These are phyloP conservation scores for Ophiostoma fasciatum DNA, from an alignment of 2,329 filamentous ascomycete genomes.

Conservation along the genomic window DNA sequence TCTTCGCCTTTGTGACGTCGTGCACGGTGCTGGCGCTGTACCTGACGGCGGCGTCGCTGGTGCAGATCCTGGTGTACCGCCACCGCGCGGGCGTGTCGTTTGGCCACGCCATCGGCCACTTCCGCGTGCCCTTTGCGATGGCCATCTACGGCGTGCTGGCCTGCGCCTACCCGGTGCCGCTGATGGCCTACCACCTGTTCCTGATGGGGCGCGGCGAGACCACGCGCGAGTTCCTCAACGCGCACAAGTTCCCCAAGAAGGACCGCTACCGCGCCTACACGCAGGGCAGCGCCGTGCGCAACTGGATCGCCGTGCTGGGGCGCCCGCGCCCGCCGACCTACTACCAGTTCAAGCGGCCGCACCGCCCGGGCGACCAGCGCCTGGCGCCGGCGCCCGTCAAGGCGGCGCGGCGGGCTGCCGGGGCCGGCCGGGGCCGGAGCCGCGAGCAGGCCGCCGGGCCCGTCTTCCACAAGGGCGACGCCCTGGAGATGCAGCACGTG, in stretches of 20 bases:
- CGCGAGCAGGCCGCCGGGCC: background rate
- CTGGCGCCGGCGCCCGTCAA: conserved; percentile 41
- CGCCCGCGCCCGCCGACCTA: conserved; percentile 80
- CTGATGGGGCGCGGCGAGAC: conserved; percentile 85
- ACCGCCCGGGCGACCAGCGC: conserved; percentile 71
- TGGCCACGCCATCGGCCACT: conserved; percentile 49
- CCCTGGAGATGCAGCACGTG: conserved; percentile 61
- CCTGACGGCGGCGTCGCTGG: conserved; percentile 62
- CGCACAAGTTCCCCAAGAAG: conserved; percentile 83
- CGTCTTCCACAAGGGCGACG: conserved; percentile 18
- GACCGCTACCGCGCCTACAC: conserved; percentile 87
- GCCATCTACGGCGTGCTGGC: conserved; percentile 66
- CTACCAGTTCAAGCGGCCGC: conserved; percentile 66
- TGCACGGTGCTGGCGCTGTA: conserved; percentile 65
- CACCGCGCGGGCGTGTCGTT: conserved; percentile 51
- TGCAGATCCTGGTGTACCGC: conserved; percentile 64
- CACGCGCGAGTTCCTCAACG: conserved; percentile 89
- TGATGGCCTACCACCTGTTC: conserved; percentile 83
- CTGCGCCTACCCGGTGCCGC: conserved; percentile 64
- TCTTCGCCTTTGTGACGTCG: conserved; percentile 78
- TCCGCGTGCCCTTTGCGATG: conserved; percentile 75
- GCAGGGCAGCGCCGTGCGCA: conserved; percentile 58
- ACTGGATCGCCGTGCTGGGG: conserved; percentile 68
- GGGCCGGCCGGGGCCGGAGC: background rate
- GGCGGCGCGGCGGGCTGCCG: background rate